Evolutionary conservation across 495 filamentous ascomycete species (phyloP).

Genomic region (Lichina pygmaea): DNA sequence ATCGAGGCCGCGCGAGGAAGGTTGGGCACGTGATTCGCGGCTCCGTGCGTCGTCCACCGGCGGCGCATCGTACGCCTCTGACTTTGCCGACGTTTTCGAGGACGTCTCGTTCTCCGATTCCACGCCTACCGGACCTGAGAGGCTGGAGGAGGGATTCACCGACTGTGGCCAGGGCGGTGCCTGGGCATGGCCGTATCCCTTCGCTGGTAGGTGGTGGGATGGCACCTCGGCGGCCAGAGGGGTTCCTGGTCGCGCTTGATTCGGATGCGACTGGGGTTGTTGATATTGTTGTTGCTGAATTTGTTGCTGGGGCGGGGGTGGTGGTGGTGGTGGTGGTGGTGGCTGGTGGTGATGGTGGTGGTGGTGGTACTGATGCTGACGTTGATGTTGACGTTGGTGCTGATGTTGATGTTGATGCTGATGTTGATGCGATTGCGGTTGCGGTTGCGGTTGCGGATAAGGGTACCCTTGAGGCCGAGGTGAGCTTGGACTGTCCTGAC

Average conservation of each 20-base stretch:
- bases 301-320: not conserved
- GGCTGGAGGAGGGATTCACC: not conserved
- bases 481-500: slow-evolving; percentile 26
- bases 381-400: slow-evolving; percentile 18
- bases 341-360: slow-evolving; percentile 21
- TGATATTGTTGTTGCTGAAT: not conserved
- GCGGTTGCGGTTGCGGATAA: slow-evolving; percentile 14
- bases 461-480: slow-evolving; percentile 12
- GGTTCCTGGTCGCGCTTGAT: not conserved
- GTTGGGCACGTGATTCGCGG: too few species aligned
- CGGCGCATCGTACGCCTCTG: too few species aligned
- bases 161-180: not conserved
- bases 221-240: not conserved
- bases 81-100: too few species aligned
- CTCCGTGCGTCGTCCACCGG: too few species aligned
- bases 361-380: slow-evolving; percentile 25
- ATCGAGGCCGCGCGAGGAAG: too few species aligned
- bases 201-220: too few species aligned
- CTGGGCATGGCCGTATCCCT: not conserved
- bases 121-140: too few species aligned
- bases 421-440: slow-evolving; percentile 18
- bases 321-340: not conserved
- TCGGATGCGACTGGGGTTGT: not conserved
- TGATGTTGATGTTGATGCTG: slow-evolving; percentile 29
- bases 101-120: too few species aligned